Percentiles rank a stretch among this genome's conserved stretches.
phyloP scores from a whole-genome alignment of 768 basidiomycete genomes.

The Mycena metata region DNA sequence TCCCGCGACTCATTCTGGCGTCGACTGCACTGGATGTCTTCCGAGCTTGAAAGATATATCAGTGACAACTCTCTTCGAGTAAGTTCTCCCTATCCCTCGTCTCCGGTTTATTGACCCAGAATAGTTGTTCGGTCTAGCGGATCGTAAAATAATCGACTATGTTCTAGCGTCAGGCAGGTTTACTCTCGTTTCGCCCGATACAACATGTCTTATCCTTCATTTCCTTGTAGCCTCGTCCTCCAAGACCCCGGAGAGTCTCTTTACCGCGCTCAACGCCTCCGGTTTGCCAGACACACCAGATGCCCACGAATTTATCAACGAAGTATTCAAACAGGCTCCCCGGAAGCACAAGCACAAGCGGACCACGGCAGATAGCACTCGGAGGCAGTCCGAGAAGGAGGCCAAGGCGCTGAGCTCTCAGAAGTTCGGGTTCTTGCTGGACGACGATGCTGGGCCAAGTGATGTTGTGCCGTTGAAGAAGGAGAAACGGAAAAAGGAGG shows the following conservation, averaged over 20 bases:
- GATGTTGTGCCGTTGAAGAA: constrained; percentile 57
- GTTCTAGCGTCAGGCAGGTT: constrained; percentile 85
- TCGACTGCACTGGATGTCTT: constrained; percentile 59
- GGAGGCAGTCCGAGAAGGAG: constrained; percentile 82
- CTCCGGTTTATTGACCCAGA: constrained; percentile 20
- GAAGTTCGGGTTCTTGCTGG: constrained; percentile 86
- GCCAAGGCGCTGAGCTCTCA: constrained; percentile 76
- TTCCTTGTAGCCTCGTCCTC: constrained; percentile 75
- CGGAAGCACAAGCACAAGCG: constrained; percentile 82
- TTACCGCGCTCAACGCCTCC: constrained; percentile 76
- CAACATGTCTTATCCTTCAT: neutral
- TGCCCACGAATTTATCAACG: constrained; percentile 82
- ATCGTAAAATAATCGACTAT: constrained; percentile 88
- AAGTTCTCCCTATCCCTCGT: constrained; percentile 41
- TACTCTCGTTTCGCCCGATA: constrained; percentile 8
- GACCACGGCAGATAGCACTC: constrained; percentile 56
- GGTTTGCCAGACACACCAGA: constrained; percentile 88
- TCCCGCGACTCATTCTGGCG: neutral
- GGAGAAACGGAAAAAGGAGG: constrained; percentile 61
- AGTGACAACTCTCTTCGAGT: constrained; percentile 84
- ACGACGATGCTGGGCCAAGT: constrained; percentile 71
- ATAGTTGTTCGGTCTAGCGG: constrained; percentile 87
- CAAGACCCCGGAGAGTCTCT: constrained; percentile 85
- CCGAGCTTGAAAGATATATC: constrained; percentile 77
- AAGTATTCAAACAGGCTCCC: constrained; percentile 84